phyloP scores from a whole-genome alignment of 345 rosid genomes.

The Melaleuca quinquenervia region DNA sequence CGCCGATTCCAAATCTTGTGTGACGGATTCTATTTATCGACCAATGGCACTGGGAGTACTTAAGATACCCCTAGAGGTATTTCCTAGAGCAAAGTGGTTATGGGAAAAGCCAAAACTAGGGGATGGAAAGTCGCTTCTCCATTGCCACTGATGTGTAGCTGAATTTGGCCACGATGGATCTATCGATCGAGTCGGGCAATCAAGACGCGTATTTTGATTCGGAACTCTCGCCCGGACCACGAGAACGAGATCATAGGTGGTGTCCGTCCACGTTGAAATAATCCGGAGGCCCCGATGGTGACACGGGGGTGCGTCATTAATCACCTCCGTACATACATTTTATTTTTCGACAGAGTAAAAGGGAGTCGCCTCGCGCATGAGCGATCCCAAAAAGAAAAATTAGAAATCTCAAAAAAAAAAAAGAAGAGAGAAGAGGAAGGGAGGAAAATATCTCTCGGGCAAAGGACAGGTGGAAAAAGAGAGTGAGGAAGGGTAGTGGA shows the following conservation, averaged over 20 bases:
- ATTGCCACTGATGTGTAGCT: neutral
- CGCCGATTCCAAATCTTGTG: neutral
- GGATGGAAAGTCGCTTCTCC: neutral
- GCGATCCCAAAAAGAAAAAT: neutral
- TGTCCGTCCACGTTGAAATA: neutral
- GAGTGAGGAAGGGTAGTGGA: neutral
- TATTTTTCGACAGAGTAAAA: neutral
- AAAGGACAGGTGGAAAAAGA: neutral
- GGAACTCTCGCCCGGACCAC: neutral
- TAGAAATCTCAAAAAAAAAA: neutral
- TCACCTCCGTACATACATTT: neutral
- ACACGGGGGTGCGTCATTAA: neutral
- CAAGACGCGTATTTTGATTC: too few relatives aligned
- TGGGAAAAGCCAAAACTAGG: neutral
- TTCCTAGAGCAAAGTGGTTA: neutral
- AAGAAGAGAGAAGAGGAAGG: neutral
- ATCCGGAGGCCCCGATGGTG: neutral
- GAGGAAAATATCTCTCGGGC: neutral
- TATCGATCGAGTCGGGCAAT: too few relatives aligned
- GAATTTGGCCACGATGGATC: neutral
- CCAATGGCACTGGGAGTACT: neutral
- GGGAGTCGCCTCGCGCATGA: neutral
- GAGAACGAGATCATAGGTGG: neutral
- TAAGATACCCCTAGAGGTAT: neutral
- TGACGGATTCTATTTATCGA: neutral